phyloP scores from a whole-genome alignment of 169 alveolate species.

The Eimeria acervulina region DNA sequence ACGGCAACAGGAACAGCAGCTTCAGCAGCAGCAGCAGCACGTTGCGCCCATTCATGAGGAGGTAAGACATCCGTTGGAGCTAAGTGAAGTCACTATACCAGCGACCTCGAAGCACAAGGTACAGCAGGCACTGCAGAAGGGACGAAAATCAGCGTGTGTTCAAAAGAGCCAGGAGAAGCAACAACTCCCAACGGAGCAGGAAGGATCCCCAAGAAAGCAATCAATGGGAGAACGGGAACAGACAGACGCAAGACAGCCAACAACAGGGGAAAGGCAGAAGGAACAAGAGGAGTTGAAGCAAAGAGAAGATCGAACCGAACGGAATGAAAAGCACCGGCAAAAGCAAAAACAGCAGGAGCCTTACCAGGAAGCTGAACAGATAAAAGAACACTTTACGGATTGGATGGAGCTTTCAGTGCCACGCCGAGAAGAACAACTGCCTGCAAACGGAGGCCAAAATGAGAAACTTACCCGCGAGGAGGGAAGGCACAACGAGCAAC shows the following conservation, averaged over 20 bases:
- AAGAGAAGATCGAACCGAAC: background rate
- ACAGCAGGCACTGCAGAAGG: conserved; percentile 31
- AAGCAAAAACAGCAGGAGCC: background rate
- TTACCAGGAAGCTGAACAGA: background rate
- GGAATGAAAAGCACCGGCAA: background rate
- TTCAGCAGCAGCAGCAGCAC: conserved; percentile 14
- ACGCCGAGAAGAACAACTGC: background rate
- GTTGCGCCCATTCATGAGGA: background rate
- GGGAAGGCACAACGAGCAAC: background rate
- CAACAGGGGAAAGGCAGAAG: conserved; percentile 14
- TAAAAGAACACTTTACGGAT: background rate
- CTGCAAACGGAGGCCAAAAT: background rate
- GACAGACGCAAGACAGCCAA: background rate
- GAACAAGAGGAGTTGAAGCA: background rate
- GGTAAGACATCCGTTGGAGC: background rate
- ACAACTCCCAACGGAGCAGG: background rate
- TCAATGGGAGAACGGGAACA: background rate
- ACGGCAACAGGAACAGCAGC: background rate
- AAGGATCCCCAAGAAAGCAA: background rate
- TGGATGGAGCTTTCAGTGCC: background rate
- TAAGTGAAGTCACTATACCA: background rate
- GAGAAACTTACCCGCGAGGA: background rate
- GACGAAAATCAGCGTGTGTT: background rate
- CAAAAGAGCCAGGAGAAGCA: background rate
- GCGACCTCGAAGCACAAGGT: background rate